Base-by-base conservation (phyloP, 2,329 filamentous ascomycete species). In the Cryphonectria radicalis region DNA sequence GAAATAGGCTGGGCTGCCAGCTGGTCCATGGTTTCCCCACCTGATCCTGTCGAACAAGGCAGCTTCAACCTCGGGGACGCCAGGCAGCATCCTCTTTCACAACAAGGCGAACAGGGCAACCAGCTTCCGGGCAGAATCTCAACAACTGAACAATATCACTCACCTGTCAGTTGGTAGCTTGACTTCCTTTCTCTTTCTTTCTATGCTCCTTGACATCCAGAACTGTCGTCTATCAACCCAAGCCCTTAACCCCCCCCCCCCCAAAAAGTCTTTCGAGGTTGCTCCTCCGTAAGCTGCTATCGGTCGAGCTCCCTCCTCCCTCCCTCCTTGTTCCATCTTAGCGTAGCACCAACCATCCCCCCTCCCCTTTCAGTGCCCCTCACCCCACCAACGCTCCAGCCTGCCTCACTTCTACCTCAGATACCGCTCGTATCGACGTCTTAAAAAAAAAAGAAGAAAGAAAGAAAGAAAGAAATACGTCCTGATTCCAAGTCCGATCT, bases 11-110 rank as follows among this genome's bases (percentile, higher is more conserved):
- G 55, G 42, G 40, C 53, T 64, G 66, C 66, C 66, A 62, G 67
- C 59, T 63, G 42, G 67, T 69, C 50, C 28, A 69, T 69, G 67
- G 62, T 42, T 63, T 40, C 67, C 59, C 59, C 43, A 63, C 67
- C 60, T 63, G 25, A 57, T 22, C 59, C 66, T 67, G 66, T 67
- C 55, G 25, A 37, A 19, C 66, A 62, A 50, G 66, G 67, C 67
- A 69, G 46, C 59, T 37, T 63, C n/a, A 64, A 64, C 62, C 40
- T 46, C 25, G 4, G 17, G 62, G n/a, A 25, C 59, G n/a, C 60
- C 60, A 69, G 59, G 67, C 67, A 69, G 67, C 67, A 67, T 25
- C 3, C 53, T 14, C 53, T 40, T 57, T 35, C 60, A 69, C 67
- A 8, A 50, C 63, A 69, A 69, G 67, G 42, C 67, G 59, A 63